Evolutionary conservation across 2,329 filamentous ascomycete genomes (phyloP), one percentile per base, ranked within the genome.

Genomic region (Hypoxylon sp.): DNA sequence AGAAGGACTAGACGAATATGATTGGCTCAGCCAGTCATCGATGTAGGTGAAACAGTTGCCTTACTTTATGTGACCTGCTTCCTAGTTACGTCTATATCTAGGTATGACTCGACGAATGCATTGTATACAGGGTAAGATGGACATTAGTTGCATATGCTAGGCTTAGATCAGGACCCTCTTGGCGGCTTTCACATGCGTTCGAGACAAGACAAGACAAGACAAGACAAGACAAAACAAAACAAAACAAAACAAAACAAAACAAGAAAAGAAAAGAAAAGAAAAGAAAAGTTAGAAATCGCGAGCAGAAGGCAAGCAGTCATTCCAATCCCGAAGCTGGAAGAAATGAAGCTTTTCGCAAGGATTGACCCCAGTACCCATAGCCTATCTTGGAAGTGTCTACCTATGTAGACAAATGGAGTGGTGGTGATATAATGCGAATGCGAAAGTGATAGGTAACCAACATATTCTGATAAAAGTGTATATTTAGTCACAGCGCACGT

Each of bases 401-500:
- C n/a, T 17, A 7, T n/a, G 15, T 37, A 6, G 32, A 34, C 30
- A 34, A 37, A 37, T 37, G 15, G 15, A 37, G 32, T n/a, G 32
- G 15, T 37, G 32, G 13, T n/a, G 32, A n/a, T 37, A 37, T 37
- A 15, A 15, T 37, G 32, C 32, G 32, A 15, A 15, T 37, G 32
- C 32, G 32, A 15, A 37, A 37, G 13, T 37, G 32, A 37, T 37
- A 37, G 32, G 32, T 37, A 37, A 6, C 15, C 15, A 15, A 4
- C 4, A 13, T 34, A 34, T 34, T 37, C 13, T 37, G 32, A 37
- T 37, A 5, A 4, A 37, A n/a, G 32, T 37, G 32, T 37, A 37
- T 37, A 37, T 37, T 37, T 37, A 37, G 32, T 37, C 32, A 37
- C 32, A 37, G 32, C 32, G 32, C 32, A 37, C 32, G 32, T 37